phyloP scores from a whole-genome alignment of 768 basidiomycete species.

The Termitomyces titanicus region DNA sequence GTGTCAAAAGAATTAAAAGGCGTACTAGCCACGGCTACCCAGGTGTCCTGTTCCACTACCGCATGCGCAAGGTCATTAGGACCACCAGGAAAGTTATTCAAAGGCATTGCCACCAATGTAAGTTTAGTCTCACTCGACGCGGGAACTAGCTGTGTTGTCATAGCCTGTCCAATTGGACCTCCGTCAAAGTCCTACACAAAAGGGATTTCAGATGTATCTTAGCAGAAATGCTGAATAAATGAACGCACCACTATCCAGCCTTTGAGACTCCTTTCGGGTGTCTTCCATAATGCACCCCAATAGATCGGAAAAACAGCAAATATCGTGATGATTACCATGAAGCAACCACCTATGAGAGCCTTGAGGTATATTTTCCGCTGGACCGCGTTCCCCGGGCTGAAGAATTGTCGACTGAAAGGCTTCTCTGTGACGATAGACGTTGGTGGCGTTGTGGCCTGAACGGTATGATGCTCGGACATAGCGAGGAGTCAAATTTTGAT shows the following conservation, averaged over 20 bases:
- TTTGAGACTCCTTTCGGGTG: constrained; percentile 13
- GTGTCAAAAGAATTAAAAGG: neutral
- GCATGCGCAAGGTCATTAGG: constrained; percentile 35
- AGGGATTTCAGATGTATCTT: neutral
- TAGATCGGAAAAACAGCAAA: constrained; percentile 20
- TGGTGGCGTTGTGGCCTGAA: neutral
- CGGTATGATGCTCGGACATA: neutral
- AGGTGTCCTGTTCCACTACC: constrained; percentile 44
- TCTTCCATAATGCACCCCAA: constrained; percentile 22
- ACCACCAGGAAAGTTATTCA: constrained; percentile 40
- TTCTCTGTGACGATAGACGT: neutral
- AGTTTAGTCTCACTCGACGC: constrained; percentile 29
- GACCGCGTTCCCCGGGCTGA: constrained; percentile 1
- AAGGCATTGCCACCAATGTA: constrained; percentile 36
- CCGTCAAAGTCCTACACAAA: constrained; percentile 53
- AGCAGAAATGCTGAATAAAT: neutral
- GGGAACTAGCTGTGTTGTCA: constrained; percentile 31
- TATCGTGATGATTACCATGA: constrained; percentile 13
- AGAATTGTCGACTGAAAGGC: constrained; percentile 11
- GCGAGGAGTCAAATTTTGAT: neutral
- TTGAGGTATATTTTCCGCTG: constrained; percentile 16
- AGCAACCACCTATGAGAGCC: constrained; percentile 8
- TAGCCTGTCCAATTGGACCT: constrained; percentile 39
- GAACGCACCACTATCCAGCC: constrained; percentile 22
- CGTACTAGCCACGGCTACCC: constrained; percentile 51